A percentile compares a stretch with the other conserved stretches of the same genome.
Evolutionary conservation across 2,329 filamentous ascomycete genomes (phyloP).

Genomic region (Diaporthe helianthi): DNA sequence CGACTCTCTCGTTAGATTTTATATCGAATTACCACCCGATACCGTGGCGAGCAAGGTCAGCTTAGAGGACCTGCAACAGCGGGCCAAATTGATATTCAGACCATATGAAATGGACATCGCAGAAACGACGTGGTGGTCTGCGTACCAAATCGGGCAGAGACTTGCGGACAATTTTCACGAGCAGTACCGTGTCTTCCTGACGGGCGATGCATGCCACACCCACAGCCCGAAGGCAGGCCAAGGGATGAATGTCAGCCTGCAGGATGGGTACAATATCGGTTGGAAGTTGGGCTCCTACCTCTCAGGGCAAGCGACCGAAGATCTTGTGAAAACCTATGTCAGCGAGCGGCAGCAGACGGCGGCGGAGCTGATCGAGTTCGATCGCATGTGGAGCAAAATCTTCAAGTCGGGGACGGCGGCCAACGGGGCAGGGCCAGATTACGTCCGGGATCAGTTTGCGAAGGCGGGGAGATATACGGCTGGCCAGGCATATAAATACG

Average conservation of each 20-base stretch:
- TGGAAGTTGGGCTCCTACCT: conserved; percentile 64
- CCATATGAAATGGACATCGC: conserved; percentile 62
- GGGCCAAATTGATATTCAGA: conserved; percentile 58
- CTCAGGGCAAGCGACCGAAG: conserved; percentile 49
- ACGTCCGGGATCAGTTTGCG: conserved; percentile 64
- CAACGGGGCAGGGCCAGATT: conserved; percentile 42
- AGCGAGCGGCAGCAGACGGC: conserved; percentile 60
- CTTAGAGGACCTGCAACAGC: conserved; percentile 59
- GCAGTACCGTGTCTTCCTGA: conserved; percentile 64
- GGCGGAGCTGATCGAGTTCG: conserved; percentile 66
- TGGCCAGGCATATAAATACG: conserved; percentile 63
- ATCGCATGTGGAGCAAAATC: conserved; percentile 59
- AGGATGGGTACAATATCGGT: conserved; percentile 69
- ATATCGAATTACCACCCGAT: conserved; percentile 62
- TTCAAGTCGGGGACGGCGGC: conserved; percentile 58
- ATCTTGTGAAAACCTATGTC: conserved; percentile 60
- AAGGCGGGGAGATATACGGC: conserved; percentile 66
- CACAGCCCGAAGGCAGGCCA: conserved; percentile 72
- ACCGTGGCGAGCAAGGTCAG: conserved; percentile 59
- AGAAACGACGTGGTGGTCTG: conserved; percentile 68
- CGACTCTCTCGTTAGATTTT: conserved; percentile 64
- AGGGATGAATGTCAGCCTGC: conserved; percentile 66
- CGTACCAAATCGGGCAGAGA: conserved; percentile 68
- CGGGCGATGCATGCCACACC: conserved; percentile 71
- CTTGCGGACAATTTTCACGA: conserved; percentile 65